phyloP scores from a whole-genome alignment of 2,329 filamentous ascomycete species.

The Cadophora luteo-olivacea region DNA sequence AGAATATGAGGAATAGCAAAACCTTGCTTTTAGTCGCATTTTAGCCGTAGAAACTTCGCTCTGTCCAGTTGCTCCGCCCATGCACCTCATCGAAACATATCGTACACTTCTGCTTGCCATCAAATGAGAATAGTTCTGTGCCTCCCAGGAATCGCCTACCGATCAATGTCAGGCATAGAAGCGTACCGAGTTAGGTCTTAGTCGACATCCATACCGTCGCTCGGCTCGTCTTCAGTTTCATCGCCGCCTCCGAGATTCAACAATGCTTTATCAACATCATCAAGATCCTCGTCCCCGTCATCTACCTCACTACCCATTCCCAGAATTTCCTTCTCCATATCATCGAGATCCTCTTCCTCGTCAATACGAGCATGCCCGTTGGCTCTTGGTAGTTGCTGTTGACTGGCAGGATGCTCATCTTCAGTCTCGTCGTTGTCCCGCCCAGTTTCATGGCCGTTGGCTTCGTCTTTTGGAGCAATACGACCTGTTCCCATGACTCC shows the following conservation, averaged over 20 bases:
- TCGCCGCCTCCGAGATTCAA: conserved; percentile 42
- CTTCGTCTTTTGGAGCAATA: conserved; percentile 26
- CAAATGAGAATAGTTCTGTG: neutral
- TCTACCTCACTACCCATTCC: conserved; percentile 53
- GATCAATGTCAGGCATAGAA: neutral
- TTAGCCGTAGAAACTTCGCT: neutral
- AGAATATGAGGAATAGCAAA: neutral
- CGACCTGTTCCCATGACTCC: conserved; percentile 43
- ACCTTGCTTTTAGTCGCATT: neutral
- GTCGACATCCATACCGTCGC: conserved; percentile 44
- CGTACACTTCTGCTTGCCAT: neutral
- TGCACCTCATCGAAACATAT: neutral
- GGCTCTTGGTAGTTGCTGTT: conserved; percentile 47
- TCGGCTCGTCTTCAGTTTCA: conserved; percentile 44
- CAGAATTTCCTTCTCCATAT: conserved; percentile 59
- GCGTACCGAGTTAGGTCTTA: conserved; percentile 23
- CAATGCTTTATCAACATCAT: conserved; percentile 53
- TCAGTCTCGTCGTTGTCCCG: conserved; percentile 44
- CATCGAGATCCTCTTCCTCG: conserved; percentile 57
- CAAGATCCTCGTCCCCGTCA: conserved; percentile 52
- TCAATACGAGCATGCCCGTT: conserved; percentile 40
- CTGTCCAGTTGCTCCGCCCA: neutral
- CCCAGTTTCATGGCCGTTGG: conserved; percentile 34
- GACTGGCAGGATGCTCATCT: conserved; percentile 45
- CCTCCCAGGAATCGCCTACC: neutral